Conservation (phyloP, 1,284 basidiomycete genomes). For the Meripilus lineatus region DNA sequence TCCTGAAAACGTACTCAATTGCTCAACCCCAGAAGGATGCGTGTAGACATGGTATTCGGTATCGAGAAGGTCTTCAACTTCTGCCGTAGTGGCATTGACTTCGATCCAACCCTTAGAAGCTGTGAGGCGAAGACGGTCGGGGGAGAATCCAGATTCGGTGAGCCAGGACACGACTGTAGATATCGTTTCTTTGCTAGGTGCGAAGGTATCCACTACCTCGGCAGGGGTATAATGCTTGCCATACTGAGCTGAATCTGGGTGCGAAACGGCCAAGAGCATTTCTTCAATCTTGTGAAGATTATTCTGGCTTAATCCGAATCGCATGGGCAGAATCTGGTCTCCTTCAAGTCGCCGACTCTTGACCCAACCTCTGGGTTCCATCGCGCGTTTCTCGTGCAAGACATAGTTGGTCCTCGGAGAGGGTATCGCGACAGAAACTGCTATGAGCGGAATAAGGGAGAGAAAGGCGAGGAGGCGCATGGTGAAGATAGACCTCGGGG, state of each 20-base stretch:
- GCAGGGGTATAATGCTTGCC: slow-evolving; percentile 33
- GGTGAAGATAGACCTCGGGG: no score
- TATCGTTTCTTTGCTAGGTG: slow-evolving; percentile 33
- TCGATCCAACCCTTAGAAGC: slow-evolving; percentile 38
- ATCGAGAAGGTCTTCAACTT: slow-evolving; percentile 35
- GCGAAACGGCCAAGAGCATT: slow-evolving; percentile 30
- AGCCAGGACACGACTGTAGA: slow-evolving; percentile 36
- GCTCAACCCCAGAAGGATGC: slow-evolving; percentile 34
- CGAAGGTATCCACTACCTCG: slow-evolving; percentile 33
- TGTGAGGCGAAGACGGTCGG: slow-evolving; percentile 26
- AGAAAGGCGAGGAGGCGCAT: not conserved
- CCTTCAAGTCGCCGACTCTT: slow-evolving; percentile 18
- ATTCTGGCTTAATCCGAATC: slow-evolving; percentile 32
- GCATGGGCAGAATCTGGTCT: slow-evolving; percentile 23
- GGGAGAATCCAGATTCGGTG: slow-evolving; percentile 27
- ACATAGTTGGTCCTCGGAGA: slow-evolving; percentile 18
- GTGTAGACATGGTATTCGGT: slow-evolving; percentile 35
- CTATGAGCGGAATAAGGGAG: slow-evolving; percentile 9
- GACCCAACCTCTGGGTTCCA: slow-evolving; percentile 21
- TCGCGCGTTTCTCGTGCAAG: slow-evolving; percentile 26
- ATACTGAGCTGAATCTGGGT: slow-evolving; percentile 32
- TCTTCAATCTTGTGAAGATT: slow-evolving; percentile 34
- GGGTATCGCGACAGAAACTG: slow-evolving; percentile 15
- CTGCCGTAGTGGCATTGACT: slow-evolving; percentile 30
- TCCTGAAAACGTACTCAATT: slow-evolving; percentile 28